phyloP scores from a whole-genome alignment of 78 protist species.

The Dictyostelium firmibasis region DNA sequence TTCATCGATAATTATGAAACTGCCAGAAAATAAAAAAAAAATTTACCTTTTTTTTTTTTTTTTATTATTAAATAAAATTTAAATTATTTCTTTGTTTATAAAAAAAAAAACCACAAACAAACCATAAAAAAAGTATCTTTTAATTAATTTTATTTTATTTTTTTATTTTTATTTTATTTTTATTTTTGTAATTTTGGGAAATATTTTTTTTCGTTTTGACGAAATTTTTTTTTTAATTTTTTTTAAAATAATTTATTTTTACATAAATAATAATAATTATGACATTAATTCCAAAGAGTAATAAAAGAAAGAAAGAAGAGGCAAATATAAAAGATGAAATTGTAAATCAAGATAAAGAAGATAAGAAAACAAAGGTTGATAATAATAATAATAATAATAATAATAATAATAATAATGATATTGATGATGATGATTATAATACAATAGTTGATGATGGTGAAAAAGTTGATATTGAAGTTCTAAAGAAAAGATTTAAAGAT shows the following conservation, averaged over 20 bases:
- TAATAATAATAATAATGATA: not conserved
- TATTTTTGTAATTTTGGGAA: too few relatives aligned
- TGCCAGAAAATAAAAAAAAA: slow-evolving; percentile 80
- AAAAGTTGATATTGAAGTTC: not conserved
- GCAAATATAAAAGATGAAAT: not conserved
- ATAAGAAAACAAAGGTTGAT: slow-evolving; percentile 8
- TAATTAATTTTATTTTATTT: too few relatives aligned
- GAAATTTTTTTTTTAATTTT: too few relatives aligned
- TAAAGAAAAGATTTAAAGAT: slow-evolving; percentile 41
- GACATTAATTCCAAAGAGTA: not conserved
- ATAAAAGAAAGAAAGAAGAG: slow-evolving; percentile 35
- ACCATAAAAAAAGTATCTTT: too few relatives aligned
- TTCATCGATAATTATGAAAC: slow-evolving; percentile 89
- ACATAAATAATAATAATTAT: not conserved
- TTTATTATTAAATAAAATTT: too few relatives aligned
- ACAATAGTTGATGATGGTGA: not conserved
- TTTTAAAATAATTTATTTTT: too few relatives aligned
- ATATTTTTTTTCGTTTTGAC: not conserved
- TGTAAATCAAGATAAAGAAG: not conserved
- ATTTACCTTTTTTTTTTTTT: too few relatives aligned
- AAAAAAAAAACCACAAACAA: too few relatives aligned
- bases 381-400: not conserved
- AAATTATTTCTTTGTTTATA: too few relatives aligned
- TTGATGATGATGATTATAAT: not conserved
- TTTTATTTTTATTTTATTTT: too few relatives aligned